phyloP scores from a whole-genome alignment of 1,139 yeast genomes.

The Pichia inconspicua region DNA sequence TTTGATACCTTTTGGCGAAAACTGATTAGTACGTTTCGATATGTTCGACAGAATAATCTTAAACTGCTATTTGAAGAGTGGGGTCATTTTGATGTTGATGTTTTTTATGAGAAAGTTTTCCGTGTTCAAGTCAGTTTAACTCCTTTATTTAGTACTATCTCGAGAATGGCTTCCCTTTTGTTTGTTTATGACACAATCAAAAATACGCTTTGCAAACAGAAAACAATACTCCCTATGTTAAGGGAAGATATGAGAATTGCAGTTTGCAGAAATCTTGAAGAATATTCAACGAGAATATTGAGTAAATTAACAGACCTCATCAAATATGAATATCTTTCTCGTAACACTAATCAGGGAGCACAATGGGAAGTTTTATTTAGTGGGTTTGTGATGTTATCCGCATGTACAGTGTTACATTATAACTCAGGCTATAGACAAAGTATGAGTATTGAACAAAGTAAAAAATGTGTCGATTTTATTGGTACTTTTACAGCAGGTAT shows the following conservation, averaged over 20 bases:
- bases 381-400: constrained; percentile 3
- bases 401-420: constrained; percentile 10
- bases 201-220: constrained; percentile 9
- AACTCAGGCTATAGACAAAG: constrained; percentile 6
- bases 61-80: not conserved
- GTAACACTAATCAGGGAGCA: not conserved
- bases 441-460: constrained; percentile 7
- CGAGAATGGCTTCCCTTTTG: constrained; percentile 7
- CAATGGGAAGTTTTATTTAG: constrained; percentile 5
- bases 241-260: constrained; percentile 4
- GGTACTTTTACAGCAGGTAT: constrained; percentile 13
- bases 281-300: not conserved
- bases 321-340: constrained; percentile 4
- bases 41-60: not conserved
- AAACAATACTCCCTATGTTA: constrained; percentile 1
- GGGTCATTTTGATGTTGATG: constrained; percentile 8
- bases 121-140: not conserved
- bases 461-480: constrained; percentile 7
- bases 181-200: constrained; percentile 6
- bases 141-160: constrained; percentile 6
- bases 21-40: not conserved
- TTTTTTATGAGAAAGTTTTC: constrained; percentile 1
- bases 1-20: not conserved
- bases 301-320: constrained; percentile 5
- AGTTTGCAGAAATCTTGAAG: constrained; percentile 8